These are phyloP conservation scores for Fusarium continuum DNA, from an alignment of 2,329 filamentous ascomycete species.

Conservation along the genomic window DNA sequence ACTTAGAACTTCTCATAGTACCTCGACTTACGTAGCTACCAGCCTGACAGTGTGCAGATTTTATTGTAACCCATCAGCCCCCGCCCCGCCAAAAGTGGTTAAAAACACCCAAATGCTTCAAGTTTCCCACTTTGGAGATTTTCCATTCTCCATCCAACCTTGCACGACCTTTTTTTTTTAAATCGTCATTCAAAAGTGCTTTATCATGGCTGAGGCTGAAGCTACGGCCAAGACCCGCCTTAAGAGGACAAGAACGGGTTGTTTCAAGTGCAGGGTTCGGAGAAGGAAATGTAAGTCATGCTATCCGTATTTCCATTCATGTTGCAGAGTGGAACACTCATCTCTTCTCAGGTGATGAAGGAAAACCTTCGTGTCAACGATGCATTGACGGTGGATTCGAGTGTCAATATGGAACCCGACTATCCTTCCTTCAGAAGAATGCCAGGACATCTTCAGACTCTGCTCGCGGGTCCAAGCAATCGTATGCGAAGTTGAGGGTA, in stretches of 20 bases:
- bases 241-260: slow-evolving; percentile 54
- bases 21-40: too few species aligned
- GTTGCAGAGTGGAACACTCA: background rate
- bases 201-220: slow-evolving; percentile 32
- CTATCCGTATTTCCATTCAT: too few species aligned
- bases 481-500: slow-evolving; percentile 39
- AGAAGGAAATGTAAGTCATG: slow-evolving; percentile 55
- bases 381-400: slow-evolving; percentile 57
- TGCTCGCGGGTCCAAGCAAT: slow-evolving; percentile 24
- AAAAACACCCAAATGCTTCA: slow-evolving; percentile 32
- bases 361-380: slow-evolving; percentile 59
- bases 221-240: slow-evolving; percentile 36
- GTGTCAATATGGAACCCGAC: slow-evolving; percentile 58
- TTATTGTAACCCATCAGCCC: too few species aligned
- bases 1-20: too few species aligned
- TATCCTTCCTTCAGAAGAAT: slow-evolving; percentile 61
- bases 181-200: background rate
- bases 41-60: too few species aligned
- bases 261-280: slow-evolving; percentile 58
- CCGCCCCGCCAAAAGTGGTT: background rate
- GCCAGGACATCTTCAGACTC: slow-evolving; percentile 50
- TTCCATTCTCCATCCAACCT: too few species aligned
- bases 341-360: slow-evolving; percentile 56
- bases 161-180: too few species aligned
- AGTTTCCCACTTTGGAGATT: slow-evolving; percentile 33